A percentile compares a stretch with the other conserved stretches of the same genome.
Conservation (phyloP, 345 rosid genomes). For the Eucalyptus regnans region DNA sequence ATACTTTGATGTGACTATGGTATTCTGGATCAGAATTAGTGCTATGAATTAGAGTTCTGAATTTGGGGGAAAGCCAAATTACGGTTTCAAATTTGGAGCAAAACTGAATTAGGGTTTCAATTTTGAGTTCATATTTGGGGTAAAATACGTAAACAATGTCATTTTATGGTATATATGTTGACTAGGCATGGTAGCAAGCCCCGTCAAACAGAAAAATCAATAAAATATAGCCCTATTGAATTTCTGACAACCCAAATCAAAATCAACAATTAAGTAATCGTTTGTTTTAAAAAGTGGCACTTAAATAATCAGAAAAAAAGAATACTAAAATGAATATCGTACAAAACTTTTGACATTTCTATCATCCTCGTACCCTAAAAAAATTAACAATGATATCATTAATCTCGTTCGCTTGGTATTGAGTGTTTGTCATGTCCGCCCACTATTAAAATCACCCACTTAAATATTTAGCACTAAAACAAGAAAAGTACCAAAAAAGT, state of each 20-base stretch:
- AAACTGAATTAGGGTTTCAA: neutral
- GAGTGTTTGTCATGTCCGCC: neutral
- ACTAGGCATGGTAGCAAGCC: accelerated
- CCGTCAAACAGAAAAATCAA: accelerated
- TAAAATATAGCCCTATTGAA: accelerated
- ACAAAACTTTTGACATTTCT: too few species aligned
- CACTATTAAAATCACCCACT: accelerated
- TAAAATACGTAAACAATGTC: neutral
- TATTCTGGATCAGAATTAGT: neutral
- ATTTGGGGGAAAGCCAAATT: neutral
- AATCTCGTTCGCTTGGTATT: neutral
- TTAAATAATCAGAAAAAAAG: too few species aligned
- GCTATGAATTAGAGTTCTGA: neutral
- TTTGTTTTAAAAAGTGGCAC: accelerated
- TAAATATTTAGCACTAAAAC: accelerated
- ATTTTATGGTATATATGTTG: neutral
- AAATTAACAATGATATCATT: neutral
- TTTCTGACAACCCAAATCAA: accelerated
- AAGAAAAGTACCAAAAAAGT: accelerated
- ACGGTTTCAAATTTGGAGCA: neutral
- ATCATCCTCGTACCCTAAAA: accelerated
- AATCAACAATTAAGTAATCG: accelerated
- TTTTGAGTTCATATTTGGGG: neutral
- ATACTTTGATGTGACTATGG: neutral
- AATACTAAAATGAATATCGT: too few species aligned